These are phyloP conservation scores for Murraya paniculata DNA, from an alignment of 345 rosid species.

Conservation along the genomic window DNA sequence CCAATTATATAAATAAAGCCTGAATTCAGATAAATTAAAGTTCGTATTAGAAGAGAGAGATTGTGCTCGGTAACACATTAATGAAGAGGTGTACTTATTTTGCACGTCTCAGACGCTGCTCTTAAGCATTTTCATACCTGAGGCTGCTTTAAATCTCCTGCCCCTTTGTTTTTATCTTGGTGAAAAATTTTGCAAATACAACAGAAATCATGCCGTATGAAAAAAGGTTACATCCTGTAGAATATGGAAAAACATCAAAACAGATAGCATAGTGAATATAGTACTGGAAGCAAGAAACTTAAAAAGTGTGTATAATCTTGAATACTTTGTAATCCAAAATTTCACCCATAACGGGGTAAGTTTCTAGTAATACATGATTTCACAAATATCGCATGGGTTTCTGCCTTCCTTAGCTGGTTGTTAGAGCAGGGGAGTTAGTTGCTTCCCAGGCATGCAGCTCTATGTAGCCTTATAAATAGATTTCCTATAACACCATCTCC, in stretches of 20 bases:
- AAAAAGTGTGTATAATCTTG: not conserved
- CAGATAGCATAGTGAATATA: not conserved
- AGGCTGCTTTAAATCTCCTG: not conserved
- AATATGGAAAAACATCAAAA: not conserved
- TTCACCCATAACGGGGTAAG: slow-evolving; percentile 18
- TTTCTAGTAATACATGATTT: slow-evolving; percentile 9
- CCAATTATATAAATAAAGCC: not conserved
- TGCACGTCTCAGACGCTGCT: not conserved
- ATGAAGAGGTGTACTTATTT: not conserved
- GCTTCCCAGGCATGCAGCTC: slow-evolving; percentile 8
- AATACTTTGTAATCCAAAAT: slow-evolving; percentile 25
- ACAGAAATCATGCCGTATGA: not conserved
- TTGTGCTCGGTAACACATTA: not conserved
- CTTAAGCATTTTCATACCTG: not conserved
- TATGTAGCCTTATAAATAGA: not conserved
- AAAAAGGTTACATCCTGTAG: not conserved
- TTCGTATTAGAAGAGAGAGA: not conserved
- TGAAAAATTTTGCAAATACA: not conserved
- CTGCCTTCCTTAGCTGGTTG: not conserved
- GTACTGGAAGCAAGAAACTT: not conserved
- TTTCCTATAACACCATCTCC: slow-evolving; percentile 11
- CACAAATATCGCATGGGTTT: slow-evolving; percentile 4
- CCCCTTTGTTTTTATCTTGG: not conserved
- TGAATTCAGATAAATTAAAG: not conserved
- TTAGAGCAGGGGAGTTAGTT: slow-evolving; percentile 8